Base-by-base conservation (phyloP, 2,329 filamentous ascomycete genomes). In the Raffaelea arxii region DNA sequence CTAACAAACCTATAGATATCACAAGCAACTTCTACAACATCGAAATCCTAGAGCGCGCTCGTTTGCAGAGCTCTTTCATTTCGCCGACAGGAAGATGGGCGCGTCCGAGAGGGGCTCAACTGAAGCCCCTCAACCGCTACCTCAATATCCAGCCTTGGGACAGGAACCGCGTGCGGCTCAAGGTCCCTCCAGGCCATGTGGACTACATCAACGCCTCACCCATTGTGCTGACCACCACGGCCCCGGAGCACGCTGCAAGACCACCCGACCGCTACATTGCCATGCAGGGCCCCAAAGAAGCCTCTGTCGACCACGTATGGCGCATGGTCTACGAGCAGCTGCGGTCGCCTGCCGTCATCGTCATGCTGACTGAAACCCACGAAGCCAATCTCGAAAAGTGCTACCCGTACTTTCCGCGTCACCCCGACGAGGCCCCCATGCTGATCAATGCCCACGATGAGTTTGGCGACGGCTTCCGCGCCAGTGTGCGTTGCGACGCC, bases 361-460 rank as follows among this genome's bases (percentile, higher is more conserved):
- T 97, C 48, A 96, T 97, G 86, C 77, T 98, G 51, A 98, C 91
- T 3, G 87, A 89, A 60, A 91, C 88, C 23, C 75, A 86, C 59
- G 91, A 97, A 64, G 73, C 76, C 25, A 75, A 78, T 48, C 70
- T 77, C 57, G 80, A 94, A 63, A 95, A 96, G 64, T 97, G 91
- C 65, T 87, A 78, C 54, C 86, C 83, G 39, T 98, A 98, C 65
- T 96, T 90, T 54, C 90, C 90, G 0, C 63, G 71, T 46, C 64
- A 68, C 37, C 60, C 72, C 16, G 72, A 77, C 4, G 68, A 76
- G 10, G 62, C 72, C 4, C 51, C 51, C 1, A 71, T 71, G 1
- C 73, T 72, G 58, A 64, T 86, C 54, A 84, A 86, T 59, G 74
- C 81, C 50, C 64, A 71, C 4, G 74, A 84, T 52, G 74, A 79